These are phyloP conservation scores for Opeltia flavorubescens DNA, from an alignment of 495 filamentous ascomycete species.

Conservation along the genomic window DNA sequence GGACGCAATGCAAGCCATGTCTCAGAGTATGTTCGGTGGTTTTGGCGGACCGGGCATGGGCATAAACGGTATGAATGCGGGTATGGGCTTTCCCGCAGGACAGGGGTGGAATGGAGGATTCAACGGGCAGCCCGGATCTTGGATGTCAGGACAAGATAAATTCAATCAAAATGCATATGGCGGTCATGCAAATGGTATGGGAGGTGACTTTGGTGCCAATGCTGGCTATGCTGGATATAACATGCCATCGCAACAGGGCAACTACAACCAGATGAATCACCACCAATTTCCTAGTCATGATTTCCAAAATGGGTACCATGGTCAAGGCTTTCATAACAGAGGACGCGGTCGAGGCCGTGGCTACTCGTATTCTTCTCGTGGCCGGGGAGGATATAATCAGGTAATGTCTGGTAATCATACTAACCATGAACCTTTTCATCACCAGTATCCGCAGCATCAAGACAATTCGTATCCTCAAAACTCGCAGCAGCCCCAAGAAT, in stretches of 20 bases:
- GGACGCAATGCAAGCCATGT: conserved; percentile 69
- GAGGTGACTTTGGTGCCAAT: conserved; percentile 69
- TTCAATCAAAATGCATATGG: conserved; percentile 50
- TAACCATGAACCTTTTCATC: conserved; percentile 25
- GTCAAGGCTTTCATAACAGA: conserved; percentile 37
- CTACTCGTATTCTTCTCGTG: conserved; percentile 32
- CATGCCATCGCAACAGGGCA: conserved; percentile 43
- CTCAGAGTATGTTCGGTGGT: conserved; percentile 76
- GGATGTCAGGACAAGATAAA: conserved; percentile 60
- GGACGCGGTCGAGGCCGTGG: conserved; percentile 57
- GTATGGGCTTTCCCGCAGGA: conserved; percentile 64
- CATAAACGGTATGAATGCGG: conserved; percentile 86
- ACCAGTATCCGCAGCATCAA: conserved; percentile 20
- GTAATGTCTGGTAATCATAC: conserved; percentile 24
- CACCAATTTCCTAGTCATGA: conserved; percentile 40
- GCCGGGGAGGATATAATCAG: conserved; percentile 37
- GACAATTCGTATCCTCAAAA: conserved; percentile 1
- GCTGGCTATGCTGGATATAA: conserved; percentile 64
- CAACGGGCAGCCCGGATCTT: conserved; percentile 45
- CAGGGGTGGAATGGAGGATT: conserved; percentile 51
- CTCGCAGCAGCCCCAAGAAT: conserved; percentile 3
- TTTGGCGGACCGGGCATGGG: conserved; percentile 70
- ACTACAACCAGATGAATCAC: conserved; percentile 40
- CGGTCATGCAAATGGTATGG: conserved; percentile 66
- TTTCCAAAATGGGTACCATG: conserved; percentile 50